These are phyloP conservation scores for Pueraria montana DNA, from an alignment of 306 rosid species.

Conservation along the genomic window DNA sequence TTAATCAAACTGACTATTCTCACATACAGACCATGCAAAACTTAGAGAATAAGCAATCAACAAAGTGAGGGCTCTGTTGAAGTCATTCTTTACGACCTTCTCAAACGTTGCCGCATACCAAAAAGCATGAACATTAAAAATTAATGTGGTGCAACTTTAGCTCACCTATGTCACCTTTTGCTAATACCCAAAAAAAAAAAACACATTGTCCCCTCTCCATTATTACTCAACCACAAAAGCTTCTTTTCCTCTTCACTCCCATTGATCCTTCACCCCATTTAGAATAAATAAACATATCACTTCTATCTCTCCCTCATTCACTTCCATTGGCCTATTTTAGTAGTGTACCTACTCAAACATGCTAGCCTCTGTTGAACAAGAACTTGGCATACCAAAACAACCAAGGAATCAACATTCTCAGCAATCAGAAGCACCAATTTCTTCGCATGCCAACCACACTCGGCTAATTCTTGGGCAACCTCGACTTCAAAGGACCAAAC, in stretches of 20 bases:
- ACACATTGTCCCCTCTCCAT: constrained; percentile 63
- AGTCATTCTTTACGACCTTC: constrained; percentile 39
- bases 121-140: constrained; percentile 62
- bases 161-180: constrained; percentile 53
- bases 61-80: constrained; percentile 36
- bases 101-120: constrained; percentile 53
- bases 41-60: constrained; percentile 47
- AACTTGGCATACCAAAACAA: constrained; percentile 51
- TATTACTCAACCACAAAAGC: constrained; percentile 63
- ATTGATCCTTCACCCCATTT: constrained; percentile 44
- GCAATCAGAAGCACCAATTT: constrained; percentile 38
- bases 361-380: constrained; percentile 61
- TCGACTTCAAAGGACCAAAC: constrained; percentile 70
- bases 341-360: constrained; percentile 43
- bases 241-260: constrained; percentile 56
- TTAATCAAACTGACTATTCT: constrained; percentile 34
- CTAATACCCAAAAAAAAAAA: constrained; percentile 55
- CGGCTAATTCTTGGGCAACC: constrained; percentile 51
- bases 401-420: constrained; percentile 41
- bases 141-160: constrained; percentile 57
- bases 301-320: constrained; percentile 32
- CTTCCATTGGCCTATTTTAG: constrained; percentile 31
- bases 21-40: constrained; percentile 38
- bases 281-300: constrained; percentile 45
- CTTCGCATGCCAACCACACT: constrained; percentile 37